phyloP scores from a whole-genome alignment of 2,329 filamentous ascomycete genomes.

The Alternaria conjuncta region DNA sequence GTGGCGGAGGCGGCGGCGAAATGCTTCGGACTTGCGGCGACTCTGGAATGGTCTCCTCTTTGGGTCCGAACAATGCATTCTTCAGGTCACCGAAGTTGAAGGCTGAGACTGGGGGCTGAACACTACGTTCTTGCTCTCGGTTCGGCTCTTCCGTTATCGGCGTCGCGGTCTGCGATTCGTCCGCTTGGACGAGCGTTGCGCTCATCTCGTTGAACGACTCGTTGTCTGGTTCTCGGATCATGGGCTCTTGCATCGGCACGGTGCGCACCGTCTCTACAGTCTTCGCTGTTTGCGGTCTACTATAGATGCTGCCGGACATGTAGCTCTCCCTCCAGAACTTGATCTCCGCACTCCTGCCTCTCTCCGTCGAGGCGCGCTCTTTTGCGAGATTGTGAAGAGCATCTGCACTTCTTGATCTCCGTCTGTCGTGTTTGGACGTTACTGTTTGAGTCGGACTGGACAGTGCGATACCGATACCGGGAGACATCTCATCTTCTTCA shows the following conservation, averaged over 20 bases:
- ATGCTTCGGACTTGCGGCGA: conserved; percentile 15
- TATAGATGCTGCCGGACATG: conserved; percentile 42
- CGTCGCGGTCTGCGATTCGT: conserved; percentile 21
- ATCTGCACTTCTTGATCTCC: conserved; percentile 48
- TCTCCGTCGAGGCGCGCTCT: conserved; percentile 27
- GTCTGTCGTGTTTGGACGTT: conserved; percentile 30
- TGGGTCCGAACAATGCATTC: conserved; percentile 25
- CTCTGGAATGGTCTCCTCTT: conserved; percentile 21
- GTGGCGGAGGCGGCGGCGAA: conserved; percentile 10
- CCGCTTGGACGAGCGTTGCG: conserved; percentile 29
- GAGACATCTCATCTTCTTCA: conserved; percentile 32
- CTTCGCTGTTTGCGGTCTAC: conserved; percentile 43
- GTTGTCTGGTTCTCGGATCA: conserved; percentile 20
- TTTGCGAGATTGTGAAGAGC: conserved; percentile 44
- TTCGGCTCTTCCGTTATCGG: conserved; percentile 6
- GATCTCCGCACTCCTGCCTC: conserved; percentile 45
- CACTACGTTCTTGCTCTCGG: conserved; percentile 1
- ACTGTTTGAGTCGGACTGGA: conserved; percentile 35
- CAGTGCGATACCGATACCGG: conserved; percentile 46
- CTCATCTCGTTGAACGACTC: conserved; percentile 32
- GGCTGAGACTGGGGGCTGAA: conserved; percentile 33
- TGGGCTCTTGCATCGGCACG: conserved; percentile 29
- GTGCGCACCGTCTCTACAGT: conserved; percentile 42
- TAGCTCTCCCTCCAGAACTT: conserved; percentile 46
- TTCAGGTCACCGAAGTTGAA: conserved; percentile 49